phyloP scores from a whole-genome alignment of 2,329 filamentous ascomycete species.

The Mycosphaerella arachidis region DNA sequence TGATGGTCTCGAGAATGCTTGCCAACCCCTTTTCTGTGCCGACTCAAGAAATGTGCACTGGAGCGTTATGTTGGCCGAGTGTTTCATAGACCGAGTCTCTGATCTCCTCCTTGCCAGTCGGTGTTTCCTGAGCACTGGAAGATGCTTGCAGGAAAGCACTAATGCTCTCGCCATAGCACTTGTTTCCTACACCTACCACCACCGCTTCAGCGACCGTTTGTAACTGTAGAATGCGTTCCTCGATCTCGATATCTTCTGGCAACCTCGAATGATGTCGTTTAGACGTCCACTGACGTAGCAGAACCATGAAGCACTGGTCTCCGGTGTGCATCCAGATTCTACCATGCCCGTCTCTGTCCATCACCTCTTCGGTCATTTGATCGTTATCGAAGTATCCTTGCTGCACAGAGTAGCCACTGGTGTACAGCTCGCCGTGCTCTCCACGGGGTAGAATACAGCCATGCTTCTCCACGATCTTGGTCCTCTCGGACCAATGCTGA shows the following conservation, averaged over 20 bases:
- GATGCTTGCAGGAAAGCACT: too few species aligned
- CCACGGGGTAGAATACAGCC: background rate
- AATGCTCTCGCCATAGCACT: too few species aligned
- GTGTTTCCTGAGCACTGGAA: too few species aligned
- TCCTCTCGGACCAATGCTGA: too few species aligned
- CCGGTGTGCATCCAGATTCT: slow-evolving; percentile 83
- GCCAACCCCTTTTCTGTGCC: too few species aligned
- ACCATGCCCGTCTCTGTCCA: background rate
- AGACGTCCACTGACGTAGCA: slow-evolving; percentile 55
- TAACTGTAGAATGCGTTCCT: background rate
- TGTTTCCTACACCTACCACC: too few species aligned
- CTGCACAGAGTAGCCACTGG: background rate
- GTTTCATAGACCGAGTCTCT: too few species aligned
- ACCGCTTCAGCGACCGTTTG: background rate
- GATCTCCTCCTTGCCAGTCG: too few species aligned
- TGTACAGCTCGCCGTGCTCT: background rate
- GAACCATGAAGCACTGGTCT: slow-evolving; percentile 86
- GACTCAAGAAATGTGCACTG: too few species aligned
- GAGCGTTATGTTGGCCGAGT: too few species aligned
- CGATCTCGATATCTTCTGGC: slow-evolving; percentile 71
- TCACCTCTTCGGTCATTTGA: background rate
- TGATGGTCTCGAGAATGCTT: too few species aligned
- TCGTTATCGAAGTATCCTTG: background rate
- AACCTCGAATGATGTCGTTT: slow-evolving; percentile 76
- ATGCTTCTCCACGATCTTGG: too few species aligned